Percentiles rank a stretch among this genome's conserved stretches.
phyloP scores from a whole-genome alignment of 371 early-diverging fungal species.

The Smittium culicis region DNA sequence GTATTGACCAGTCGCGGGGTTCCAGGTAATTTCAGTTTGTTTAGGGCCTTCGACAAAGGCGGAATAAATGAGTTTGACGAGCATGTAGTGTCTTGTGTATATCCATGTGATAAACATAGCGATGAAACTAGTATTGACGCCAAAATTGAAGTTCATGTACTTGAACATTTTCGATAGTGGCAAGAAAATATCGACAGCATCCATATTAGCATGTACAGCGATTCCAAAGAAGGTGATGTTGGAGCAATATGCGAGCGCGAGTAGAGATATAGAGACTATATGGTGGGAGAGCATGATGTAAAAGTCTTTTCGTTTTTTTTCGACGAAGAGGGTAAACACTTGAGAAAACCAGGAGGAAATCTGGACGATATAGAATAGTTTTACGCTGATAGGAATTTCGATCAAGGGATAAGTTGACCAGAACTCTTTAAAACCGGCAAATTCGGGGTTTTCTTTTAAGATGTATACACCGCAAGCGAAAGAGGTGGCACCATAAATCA shows the following conservation, averaged over 20 bases:
- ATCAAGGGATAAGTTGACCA: constrained; percentile 51
- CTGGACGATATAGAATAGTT: constrained; percentile 65
- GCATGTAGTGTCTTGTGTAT: constrained; percentile 53
- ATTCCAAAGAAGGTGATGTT: constrained; percentile 71
- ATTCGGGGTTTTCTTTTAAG: constrained; percentile 37
- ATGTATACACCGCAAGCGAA: constrained; percentile 22
- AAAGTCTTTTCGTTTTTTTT: constrained; percentile 67
- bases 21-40: constrained; percentile 11
- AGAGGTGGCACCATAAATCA: constrained; percentile 36
- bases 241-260: constrained; percentile 50
- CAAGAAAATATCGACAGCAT: constrained; percentile 65
- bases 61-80: constrained; percentile 25
- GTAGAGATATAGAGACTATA: constrained; percentile 51
- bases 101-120: constrained; percentile 66
- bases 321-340: constrained; percentile 50
- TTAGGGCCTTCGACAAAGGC: constrained; percentile 16
- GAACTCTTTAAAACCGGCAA: constrained; percentile 44
- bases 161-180: constrained; percentile 59
- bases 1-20: constrained; percentile 19
- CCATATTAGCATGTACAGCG: constrained; percentile 63
- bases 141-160: constrained; percentile 41
- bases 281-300: constrained; percentile 67
- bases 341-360: constrained; percentile 71
- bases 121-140: constrained; percentile 58
- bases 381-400: constrained; percentile 32